phyloP scores from a whole-genome alignment of 2,329 filamentous ascomycete species.

The Fusarium multiceps region DNA sequence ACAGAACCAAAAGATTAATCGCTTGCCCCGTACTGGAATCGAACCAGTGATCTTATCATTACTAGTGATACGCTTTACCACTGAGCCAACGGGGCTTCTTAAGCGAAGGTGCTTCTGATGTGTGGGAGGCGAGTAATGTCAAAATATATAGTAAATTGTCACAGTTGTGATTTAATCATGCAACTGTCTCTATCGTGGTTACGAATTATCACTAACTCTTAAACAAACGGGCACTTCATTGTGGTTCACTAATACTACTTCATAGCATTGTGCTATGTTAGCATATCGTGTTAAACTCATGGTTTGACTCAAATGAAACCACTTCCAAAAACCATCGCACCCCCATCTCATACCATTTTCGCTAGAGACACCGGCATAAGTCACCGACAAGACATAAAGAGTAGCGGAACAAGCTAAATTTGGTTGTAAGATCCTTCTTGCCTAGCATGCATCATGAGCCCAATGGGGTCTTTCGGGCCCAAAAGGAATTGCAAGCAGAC shows the following conservation, averaged over 20 bases:
- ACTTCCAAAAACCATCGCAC: not conserved
- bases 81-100: slow-evolving; percentile 48
- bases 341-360: not conserved
- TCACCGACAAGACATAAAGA: not conserved
- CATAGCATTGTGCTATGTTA: no score
- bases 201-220: not conserved
- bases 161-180: not conserved
- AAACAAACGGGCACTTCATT: not conserved
- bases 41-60: slow-evolving; percentile 53
- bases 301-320: not conserved
- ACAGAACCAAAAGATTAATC: not conserved
- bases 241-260: not conserved
- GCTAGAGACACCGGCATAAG: no score
- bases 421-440: not conserved
- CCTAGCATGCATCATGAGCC: not conserved
- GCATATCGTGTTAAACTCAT: not conserved
- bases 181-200: not conserved
- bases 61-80: slow-evolving; percentile 54
- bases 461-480: not conserved
- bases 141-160: not conserved
- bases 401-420: not conserved
- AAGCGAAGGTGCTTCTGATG: not conserved
- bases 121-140: accelerated
- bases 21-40: slow-evolving; percentile 50
- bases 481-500: not conserved